phyloP scores from a whole-genome alignment of 805 yeast species.

The Cyberlindnera euphorbiiphila region DNA sequence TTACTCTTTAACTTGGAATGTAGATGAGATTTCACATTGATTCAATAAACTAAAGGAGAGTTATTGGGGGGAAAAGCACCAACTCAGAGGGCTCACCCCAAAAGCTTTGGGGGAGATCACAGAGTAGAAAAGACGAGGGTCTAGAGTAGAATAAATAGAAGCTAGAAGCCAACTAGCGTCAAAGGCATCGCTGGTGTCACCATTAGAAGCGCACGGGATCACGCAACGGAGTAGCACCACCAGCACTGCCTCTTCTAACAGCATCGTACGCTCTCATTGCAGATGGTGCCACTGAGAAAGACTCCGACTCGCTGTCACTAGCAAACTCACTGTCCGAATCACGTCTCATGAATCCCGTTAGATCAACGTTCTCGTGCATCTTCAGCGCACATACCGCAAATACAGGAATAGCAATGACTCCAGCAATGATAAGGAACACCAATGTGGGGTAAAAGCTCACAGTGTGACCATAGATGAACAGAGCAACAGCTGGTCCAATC shows the following conservation, averaged over 20 bases:
- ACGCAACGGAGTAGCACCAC: conserved; percentile 8
- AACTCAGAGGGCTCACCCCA: too few species aligned
- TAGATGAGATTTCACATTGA: too few species aligned
- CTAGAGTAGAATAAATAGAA: too few species aligned
- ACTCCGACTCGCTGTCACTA: conserved; percentile 7
- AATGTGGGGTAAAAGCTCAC: conserved; percentile 36
- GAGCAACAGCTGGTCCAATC: conserved; percentile 44
- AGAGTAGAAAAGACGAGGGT: too few species aligned
- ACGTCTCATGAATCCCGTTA: conserved; percentile 7
- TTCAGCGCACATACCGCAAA: conserved; percentile 2
- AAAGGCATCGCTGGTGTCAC: too few species aligned
- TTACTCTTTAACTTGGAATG: too few species aligned
- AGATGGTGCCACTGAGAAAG: conserved; percentile 2
- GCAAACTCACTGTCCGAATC: neutral
- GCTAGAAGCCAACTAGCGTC: too few species aligned
- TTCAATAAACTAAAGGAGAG: too few species aligned
- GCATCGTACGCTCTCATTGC: conserved; percentile 13
- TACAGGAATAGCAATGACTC: conserved; percentile 2
- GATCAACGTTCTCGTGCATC: conserved; percentile 15
- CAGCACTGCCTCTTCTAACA: conserved; percentile 14
- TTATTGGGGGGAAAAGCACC: too few species aligned
- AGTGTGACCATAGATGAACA: conserved; percentile 45
- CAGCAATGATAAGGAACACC: conserved; percentile 29
- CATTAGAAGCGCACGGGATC: conserved; percentile 8
- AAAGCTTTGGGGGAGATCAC: too few species aligned